Base-by-base conservation (phyloP, 2,329 filamentous ascomycete genomes). In the Akanthomyces lecanii region DNA sequence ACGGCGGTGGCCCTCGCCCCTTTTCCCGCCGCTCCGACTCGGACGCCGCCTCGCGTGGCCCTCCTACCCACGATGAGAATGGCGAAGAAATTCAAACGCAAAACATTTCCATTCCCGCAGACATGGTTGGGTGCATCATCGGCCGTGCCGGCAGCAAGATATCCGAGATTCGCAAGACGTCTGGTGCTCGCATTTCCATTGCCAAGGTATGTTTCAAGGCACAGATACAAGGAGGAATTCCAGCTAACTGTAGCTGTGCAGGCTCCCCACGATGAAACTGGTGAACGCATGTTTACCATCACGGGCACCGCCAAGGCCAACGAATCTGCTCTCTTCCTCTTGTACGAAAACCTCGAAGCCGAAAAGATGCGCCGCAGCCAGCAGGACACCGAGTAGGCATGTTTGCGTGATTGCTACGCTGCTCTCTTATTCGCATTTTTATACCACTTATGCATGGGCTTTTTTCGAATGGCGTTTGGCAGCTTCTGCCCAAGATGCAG, bases 61-160 rank as follows among this genome's bases (percentile, higher is more conserved):
- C 91, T 50, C 92, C 92, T 25, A 91, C 91, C 51, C 91, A 96
- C 72, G 93, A 95, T 66, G 94, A 98, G 78, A 96, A 98, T 67
- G 95, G 95, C 66, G 95, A 98, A 75, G 94, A 97, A 77, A 90
- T 98, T 65, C 94, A 97, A 77, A 99, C 95, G 1, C 95, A 99
- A 75, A 99, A 99, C 80, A 99, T 99, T 79, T 97, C 92, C 82
- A 99, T 99, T 72, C 95, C 95, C 30, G 93, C 95, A 54, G 95
- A 99, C 81, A 99, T 99, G 95, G 95, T 99, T 76, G 95, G 95
- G 69, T 99, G 95, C 80, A 99, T 99, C 79, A 99, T 99, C 75
- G 95, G 95, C 68, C 90, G 93, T 67, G 92, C 85, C 61, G 95
- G 95, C 67, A 93, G 86, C 82, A 99, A 99, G 85, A 99, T 99